Percentiles rank a stretch among this genome's conserved stretches.
Evolutionary conservation across 2,329 filamentous ascomycete genomes (phyloP).

Genomic region (Fusarium circinatum): DNA sequence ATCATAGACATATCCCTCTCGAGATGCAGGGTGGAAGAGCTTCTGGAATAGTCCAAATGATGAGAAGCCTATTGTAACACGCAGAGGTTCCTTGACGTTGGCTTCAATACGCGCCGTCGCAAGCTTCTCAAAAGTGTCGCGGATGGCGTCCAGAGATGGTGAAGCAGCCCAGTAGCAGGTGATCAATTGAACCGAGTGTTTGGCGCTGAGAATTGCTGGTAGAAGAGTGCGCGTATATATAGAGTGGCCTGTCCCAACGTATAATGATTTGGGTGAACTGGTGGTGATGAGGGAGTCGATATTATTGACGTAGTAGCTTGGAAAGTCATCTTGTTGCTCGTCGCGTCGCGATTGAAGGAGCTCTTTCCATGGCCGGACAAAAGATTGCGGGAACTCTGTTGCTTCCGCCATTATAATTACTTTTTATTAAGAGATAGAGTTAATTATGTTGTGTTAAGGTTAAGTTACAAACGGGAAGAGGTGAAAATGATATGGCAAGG

Average conservation of each 20-base stretch:
- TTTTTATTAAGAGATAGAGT: not conserved
- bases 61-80: conserved; percentile 80
- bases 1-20: conserved; percentile 69
- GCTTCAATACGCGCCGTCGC: conserved; percentile 54
- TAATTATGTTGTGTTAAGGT: not conserved
- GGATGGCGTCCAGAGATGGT: conserved; percentile 66
- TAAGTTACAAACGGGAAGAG: not conserved
- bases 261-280: conserved; percentile 59
- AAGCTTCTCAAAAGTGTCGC: conserved; percentile 66
- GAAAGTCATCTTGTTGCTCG: conserved; percentile 56
- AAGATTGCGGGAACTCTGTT: conserved; percentile 49
- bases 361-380: conserved; percentile 52
- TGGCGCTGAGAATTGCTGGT: conserved; percentile 69
- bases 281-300: conserved; percentile 59
- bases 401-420: conserved; percentile 10
- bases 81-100: conserved; percentile 53
- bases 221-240: conserved; percentile 66
- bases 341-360: conserved; percentile 47
- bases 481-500: not conserved
- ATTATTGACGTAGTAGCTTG: conserved; percentile 58
- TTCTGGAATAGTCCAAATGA: conserved; percentile 79
- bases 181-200: conserved; percentile 76
- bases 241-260: conserved; percentile 67
- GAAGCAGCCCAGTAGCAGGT: conserved; percentile 87
- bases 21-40: conserved; percentile 74